Evolutionary conservation across 306 rosid genomes (phyloP), one percentile per base, ranked within the genome.

Genomic region (Carpinus fangiana): DNA sequence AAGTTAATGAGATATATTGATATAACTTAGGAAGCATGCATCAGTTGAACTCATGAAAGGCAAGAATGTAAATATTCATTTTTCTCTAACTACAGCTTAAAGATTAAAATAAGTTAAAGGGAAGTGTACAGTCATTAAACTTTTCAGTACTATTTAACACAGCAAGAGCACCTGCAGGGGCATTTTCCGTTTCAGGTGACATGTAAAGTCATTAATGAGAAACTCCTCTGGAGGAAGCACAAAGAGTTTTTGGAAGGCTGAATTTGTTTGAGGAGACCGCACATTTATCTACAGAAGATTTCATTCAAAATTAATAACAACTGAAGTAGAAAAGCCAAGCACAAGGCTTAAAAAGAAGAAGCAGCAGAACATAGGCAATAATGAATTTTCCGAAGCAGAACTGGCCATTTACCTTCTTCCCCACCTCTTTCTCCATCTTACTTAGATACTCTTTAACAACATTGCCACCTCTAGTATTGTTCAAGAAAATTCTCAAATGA

Each of bases 351-450:
- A 23, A 45, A 53, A 50, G 12, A 50, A 51, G 12, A 28, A 67
- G 76, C 36, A 81, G 12, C 69, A 56, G 65, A 51, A 41, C 69
- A 80, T 28, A 20, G 36, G 55, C 26, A 31, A 54, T 77, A 73
- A 75, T 9, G 71, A 47, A n/a, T 77, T 72, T 71, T 70, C 17
- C 8, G 47, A 76, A 36, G 67, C 61, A 67, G 53, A 74, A 86
- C 51, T 47, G 54, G 70, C 75, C 60, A 38, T 68, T 7, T 87
- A 96, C 99, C 98, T 96, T 96, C 84, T 90, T 96, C 65, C 99
- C 99, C 68, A 96, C 97, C 83, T 93, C 96, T 88, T 96, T 96
- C 89, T 96, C 99, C 99, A 96, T 93, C 89, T 87, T 96, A 86
- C 89, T 91, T 53, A 96, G 70, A 78, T 91, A 95, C 57, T 90